Base-by-base conservation (phyloP, 73 alveolate genomes). In the Stentor roeselii region DNA sequence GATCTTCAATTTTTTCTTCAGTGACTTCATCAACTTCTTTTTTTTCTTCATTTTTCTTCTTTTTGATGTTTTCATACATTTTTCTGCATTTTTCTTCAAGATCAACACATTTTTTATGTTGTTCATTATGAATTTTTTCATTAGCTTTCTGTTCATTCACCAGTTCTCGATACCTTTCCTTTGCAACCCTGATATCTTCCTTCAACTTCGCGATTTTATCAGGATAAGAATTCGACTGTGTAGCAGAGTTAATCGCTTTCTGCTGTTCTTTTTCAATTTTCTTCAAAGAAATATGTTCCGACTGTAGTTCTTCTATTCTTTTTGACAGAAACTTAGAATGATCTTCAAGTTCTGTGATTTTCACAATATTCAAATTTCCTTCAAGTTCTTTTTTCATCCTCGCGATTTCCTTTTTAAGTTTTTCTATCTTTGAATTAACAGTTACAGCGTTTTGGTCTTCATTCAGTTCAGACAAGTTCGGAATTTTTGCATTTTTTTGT, bases 81-180 rank as follows among this genome's bases (percentile, higher is more conserved):
- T 76, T 76, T 15, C 84, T 32, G 76, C 84, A 76, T 76, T 76
- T 76, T 32, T 76, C 84, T 76, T 76, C 84, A n/a, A 76, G 36
- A 40, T 76, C 84, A 1, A 76, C 84, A 76, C 76, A 76, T 76
- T 76, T 76, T 34, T 76, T 32, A 76, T 76, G 84, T 32, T 76
- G 84, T 15, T 32, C 78, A 30, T 76, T 76, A 31, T n/a, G 3
- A 1, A 15, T 40, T 38, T 38, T 76, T 76, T 76, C 84, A 2
- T 76, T 38, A 21, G 30, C 76, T 40, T 76, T 76, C 34, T 76
- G 76, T 34, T 38, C 31, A 36, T 36, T 76, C 37, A 38, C 2
- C 3, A 21, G 6, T 38, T 40, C 76, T 76, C 76, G 30, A 40
- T 76, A 76, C 14, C n/a, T 21, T n/a, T 21, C 75, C 31, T 76